These are phyloP conservation scores for Diaporthe sp. DNA, from an alignment of 2,329 filamentous ascomycete genomes.

Conservation along the genomic window DNA sequence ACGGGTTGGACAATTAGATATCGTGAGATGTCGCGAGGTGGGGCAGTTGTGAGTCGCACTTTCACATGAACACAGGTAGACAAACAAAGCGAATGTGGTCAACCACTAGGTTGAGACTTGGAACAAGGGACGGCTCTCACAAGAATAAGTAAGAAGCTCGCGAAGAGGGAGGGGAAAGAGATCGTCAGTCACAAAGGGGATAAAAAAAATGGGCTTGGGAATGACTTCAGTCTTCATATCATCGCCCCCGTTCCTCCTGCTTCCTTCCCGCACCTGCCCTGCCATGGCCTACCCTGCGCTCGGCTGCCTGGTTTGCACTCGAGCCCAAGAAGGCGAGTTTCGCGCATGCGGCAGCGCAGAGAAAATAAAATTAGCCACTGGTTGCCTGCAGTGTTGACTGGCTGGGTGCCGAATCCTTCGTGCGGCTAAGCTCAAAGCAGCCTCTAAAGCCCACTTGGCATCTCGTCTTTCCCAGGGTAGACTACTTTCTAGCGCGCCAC, in stretches of 20 bases:
- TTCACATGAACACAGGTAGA: neutral
- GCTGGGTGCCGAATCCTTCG: slow-evolving; percentile 17
- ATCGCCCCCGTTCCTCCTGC: slow-evolving; percentile 2
- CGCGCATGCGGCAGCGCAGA: neutral
- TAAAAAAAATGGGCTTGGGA: neutral
- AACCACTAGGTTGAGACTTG: neutral
- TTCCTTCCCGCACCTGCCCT: slow-evolving; percentile 2
- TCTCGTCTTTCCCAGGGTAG: slow-evolving; percentile 3
- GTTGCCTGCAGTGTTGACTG: slow-evolving; percentile 28
- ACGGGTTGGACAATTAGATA: neutral
- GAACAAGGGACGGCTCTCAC: neutral
- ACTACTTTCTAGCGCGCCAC: neutral
- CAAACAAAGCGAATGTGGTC: slow-evolving; percentile 19
- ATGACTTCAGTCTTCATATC: slow-evolving; percentile 29
- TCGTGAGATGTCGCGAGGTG: neutral
- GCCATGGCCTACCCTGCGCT: slow-evolving; percentile 1
- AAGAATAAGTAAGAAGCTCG: neutral
- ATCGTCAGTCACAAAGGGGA: neutral
- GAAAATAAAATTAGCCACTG: slow-evolving; percentile 30
- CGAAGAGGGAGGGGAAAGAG: neutral
- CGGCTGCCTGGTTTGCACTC: slow-evolving; percentile 7
- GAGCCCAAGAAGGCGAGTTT: neutral
- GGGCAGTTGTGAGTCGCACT: neutral
- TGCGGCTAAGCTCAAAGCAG: slow-evolving; percentile 34
- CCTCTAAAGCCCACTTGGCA: neutral